Percentiles rank a stretch among this genome's conserved stretches.
Evolutionary conservation across 1,139 yeast species (phyloP).

Genomic region (Geotrichum cucujoidarum): DNA sequence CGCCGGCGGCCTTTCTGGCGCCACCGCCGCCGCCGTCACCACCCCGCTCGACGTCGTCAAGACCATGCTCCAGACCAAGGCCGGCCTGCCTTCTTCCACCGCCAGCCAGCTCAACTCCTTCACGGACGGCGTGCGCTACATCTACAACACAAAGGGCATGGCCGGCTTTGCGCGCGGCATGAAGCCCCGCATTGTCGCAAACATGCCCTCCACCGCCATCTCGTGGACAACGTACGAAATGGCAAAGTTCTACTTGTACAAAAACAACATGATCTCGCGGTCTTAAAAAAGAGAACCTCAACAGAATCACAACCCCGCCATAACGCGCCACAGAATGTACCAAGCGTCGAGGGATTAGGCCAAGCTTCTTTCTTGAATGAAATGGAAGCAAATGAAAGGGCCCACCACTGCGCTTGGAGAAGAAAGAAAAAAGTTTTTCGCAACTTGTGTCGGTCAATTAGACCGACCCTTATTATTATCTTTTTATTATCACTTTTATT

Average conservation of each 20-base stretch:
- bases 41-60: conserved; percentile 95
- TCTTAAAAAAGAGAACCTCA: too few relatives aligned
- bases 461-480: too few relatives aligned
- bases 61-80: conserved; percentile 77
- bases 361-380: too few relatives aligned
- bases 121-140: conserved; percentile 62
- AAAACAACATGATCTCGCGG: conserved; percentile 14
- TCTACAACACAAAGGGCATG: conserved; percentile 62
- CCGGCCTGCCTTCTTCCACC: conserved; percentile 30
- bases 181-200: conserved; percentile 85
- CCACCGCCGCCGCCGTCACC: conserved; percentile 91
- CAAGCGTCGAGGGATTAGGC: too few relatives aligned
- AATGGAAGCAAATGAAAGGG: too few relatives aligned
- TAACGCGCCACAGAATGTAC: too few relatives aligned
- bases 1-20: conserved; percentile 94
- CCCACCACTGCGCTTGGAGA: too few relatives aligned
- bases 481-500: too few relatives aligned
- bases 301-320: too few relatives aligned
- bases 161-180: conserved; percentile 77
- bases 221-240: conserved; percentile 98
- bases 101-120: conserved; percentile 65
- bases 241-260: conserved; percentile 67
- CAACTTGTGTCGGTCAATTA: too few relatives aligned
- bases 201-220: conserved; percentile 95
- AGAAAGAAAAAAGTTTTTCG: too few relatives aligned